phyloP scores from a whole-genome alignment of 495 filamentous ascomycete genomes.

The Penicillium manginii region DNA sequence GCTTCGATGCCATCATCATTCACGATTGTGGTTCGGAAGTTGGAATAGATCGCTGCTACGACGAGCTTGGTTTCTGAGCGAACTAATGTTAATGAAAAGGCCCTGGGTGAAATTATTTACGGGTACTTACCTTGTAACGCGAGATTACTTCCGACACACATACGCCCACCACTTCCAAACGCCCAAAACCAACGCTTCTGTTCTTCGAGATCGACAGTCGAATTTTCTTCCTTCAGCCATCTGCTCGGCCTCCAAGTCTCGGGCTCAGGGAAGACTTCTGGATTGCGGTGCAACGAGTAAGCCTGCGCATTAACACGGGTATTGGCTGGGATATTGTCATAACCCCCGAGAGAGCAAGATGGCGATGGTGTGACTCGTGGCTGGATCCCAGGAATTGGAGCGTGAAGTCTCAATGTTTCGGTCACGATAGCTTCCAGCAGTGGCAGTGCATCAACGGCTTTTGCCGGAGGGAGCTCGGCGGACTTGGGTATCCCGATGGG shows the following conservation, averaged over 20 bases:
- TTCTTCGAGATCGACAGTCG: constrained; percentile 50
- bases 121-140: constrained; percentile 68
- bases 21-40: constrained; percentile 61
- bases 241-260: constrained; percentile 64
- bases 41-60: constrained; percentile 65
- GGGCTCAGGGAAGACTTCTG: constrained; percentile 60
- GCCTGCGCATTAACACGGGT: constrained; percentile 72
- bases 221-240: constrained; percentile 56
- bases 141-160: constrained; percentile 85
- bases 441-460: constrained; percentile 70
- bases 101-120: too few species aligned
- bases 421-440: constrained; percentile 73
- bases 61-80: constrained; percentile 51
- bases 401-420: constrained; percentile 75
- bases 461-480: constrained; percentile 55
- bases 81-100: too few species aligned
- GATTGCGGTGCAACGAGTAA: constrained; percentile 72
- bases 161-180: constrained; percentile 79
- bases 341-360: constrained; percentile 55
- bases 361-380: constrained; percentile 70
- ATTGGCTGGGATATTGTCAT: constrained; percentile 61
- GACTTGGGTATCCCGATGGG: constrained; percentile 29
- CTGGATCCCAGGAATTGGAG: constrained; percentile 75
- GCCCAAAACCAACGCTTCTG: constrained; percentile 79
- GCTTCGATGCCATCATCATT: constrained; percentile 63